Evolutionary conservation across 305 asterid species (phyloP), one percentile per base, ranked within the genome.

Genomic region (Rubia balearica): DNA sequence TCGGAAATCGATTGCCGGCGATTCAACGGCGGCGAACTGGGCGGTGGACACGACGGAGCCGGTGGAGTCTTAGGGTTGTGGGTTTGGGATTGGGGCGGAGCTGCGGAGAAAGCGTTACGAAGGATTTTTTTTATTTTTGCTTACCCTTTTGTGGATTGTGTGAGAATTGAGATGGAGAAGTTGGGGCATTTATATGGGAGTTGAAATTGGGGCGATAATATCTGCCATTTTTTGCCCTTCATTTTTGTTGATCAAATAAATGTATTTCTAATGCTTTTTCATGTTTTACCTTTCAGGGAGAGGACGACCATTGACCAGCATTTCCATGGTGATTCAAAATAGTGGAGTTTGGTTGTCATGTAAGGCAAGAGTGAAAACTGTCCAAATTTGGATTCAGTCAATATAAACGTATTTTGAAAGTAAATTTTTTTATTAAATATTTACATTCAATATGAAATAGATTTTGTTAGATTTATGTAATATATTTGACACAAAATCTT

Each of bases 21-120:
- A 40, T 19, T 3, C 45, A 59, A 21, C 10, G 36, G 69, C n/a
- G 64, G 64, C 61, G 55, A 30, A 63, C 49, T n/a, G 17, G 70
- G 55, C 30, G 51, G 6, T 13, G 64, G 12, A 48, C 8, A 27
- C 33, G 53, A 30, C 9, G 57, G 13, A 38, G 72, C 49, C 67
- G 72, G 76, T 43, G 12, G 61, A 66, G 43, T 41, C 22, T 68
- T 73, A 67, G 76, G 76, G 76, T 67, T 33, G 63, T 38, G 72
- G 22, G 36, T n/a, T 40, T 0, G 69, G 21, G 53, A 5, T 46
- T 11, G 71, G 55, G 53, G 60, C 1, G 6, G 68, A 42, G 73
- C 65, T 21, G 67, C 53, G 73, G 53, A 16, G 62, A 8, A 46
- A 67, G 43, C 9, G 43, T 48, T 67, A 48, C 70, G 21, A 38